These are phyloP conservation scores for Elongisporangium senticosum DNA, from an alignment of 352 stramenopile genomes.

Conservation along the genomic window DNA sequence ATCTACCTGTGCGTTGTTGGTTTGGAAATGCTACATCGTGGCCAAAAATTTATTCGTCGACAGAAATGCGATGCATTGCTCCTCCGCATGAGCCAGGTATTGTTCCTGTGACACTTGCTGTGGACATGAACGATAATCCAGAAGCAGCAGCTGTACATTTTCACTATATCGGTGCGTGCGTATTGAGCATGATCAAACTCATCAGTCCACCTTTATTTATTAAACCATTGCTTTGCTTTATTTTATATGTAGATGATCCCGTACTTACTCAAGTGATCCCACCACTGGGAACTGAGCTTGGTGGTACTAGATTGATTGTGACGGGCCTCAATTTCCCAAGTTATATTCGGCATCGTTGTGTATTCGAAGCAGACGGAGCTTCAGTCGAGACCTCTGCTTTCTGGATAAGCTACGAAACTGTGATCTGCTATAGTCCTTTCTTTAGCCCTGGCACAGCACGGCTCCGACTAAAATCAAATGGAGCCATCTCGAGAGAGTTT, in stretches of 20 bases:
- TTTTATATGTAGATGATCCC: constrained; percentile 16
- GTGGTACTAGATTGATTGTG: constrained; percentile 25
- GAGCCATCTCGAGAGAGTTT: no score
- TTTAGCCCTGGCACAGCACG: constrained; percentile 11
- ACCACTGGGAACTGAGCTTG: constrained; percentile 21
- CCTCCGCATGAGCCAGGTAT: constrained; percentile 9
- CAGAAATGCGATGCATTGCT: constrained; percentile 20
- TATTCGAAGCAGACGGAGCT: no score
- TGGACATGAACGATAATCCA: constrained; percentile 1
- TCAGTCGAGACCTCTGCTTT: constrained; percentile 10
- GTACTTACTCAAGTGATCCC: constrained; percentile 20
- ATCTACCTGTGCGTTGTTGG: constrained; percentile 20
- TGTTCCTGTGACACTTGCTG: constrained; percentile 10
- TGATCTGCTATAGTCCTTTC: constrained; percentile 17
- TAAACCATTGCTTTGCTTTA: no score
- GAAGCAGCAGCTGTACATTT: constrained; percentile 11
- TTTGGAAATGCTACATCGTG: constrained; percentile 21
- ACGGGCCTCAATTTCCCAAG: constrained; percentile 18
- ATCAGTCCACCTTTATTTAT: no score
- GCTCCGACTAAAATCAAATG: constrained; percentile 10
- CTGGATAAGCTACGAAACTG: constrained; percentile 13
- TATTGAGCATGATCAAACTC: no score
- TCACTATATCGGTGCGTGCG: constrained; percentile 25
- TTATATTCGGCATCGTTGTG: no score
- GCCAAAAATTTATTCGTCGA: constrained; percentile 16